Percentiles rank a stretch among this genome's conserved stretches.
Evolutionary conservation across 1,139 yeast genomes (phyloP).

Genomic region (Pichiaceae sp.): DNA sequence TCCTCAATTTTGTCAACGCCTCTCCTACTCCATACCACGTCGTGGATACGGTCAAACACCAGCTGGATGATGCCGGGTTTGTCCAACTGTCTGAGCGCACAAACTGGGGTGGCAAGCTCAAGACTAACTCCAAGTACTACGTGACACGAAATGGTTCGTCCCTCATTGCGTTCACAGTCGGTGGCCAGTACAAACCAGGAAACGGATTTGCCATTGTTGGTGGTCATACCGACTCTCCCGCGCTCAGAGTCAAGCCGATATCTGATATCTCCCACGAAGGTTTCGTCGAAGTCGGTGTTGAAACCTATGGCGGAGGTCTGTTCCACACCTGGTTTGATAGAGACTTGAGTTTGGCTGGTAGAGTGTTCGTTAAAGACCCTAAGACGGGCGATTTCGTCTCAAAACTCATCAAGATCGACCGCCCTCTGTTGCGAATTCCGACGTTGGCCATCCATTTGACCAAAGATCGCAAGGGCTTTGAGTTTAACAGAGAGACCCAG

Average conservation of each 20-base stretch:
- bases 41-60: slow-evolving; percentile 53
- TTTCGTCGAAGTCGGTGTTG: slow-evolving; percentile 86
- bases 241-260: slow-evolving; percentile 82
- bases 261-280: slow-evolving; percentile 69
- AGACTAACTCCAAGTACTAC: slow-evolving; percentile 58
- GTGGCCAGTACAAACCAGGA: slow-evolving; percentile 67
- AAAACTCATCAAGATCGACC: slow-evolving; percentile 67
- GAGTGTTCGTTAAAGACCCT: slow-evolving; percentile 60
- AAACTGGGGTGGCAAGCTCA: slow-evolving; percentile 58
- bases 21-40: slow-evolving; percentile 97
- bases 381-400: slow-evolving; percentile 47
- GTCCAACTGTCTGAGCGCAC: slow-evolving; percentile 64
- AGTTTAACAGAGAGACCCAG: slow-evolving; percentile 84
- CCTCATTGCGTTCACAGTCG: slow-evolving; percentile 78
- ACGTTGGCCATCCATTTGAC: slow-evolving; percentile 91
- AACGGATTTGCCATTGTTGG: slow-evolving; percentile 85
- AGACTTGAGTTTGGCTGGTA: slow-evolving; percentile 85
- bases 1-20: slow-evolving; percentile 68
- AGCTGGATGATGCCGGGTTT: slow-evolving; percentile 57
- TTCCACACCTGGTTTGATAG: slow-evolving; percentile 94
- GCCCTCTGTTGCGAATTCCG: slow-evolving; percentile 79
- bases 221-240: slow-evolving; percentile 95
- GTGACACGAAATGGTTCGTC: slow-evolving; percentile 87
- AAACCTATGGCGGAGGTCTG: slow-evolving; percentile 90
- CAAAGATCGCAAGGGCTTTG: slow-evolving; percentile 70